Evolutionary conservation across 2,329 filamentous ascomycete genomes (phyloP), one percentile per base, ranked within the genome.

Genomic region (Colletotrichum truncatum): DNA sequence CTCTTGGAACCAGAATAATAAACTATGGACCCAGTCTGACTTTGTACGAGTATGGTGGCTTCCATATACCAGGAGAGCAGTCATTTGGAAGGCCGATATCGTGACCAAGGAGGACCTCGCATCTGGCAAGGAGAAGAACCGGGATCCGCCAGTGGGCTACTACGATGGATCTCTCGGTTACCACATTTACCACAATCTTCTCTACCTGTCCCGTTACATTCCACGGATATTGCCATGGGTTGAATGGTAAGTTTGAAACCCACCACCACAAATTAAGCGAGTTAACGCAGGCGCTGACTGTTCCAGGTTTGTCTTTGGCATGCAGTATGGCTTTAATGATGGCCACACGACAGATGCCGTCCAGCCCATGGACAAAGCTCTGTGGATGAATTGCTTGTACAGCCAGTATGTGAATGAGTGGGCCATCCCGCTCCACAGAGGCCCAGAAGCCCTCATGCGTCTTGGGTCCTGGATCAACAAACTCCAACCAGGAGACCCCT

Each of bases 21-120:
- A 86, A 32, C 84, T 98, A 12, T 98, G 96, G 96, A 93, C 88
- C 1, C 86, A 89, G 68, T 88, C 91, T 66, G 94, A 98, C 77
- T 99, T 95, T 74, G 93, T 97, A 28, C 87, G 96, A 25, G 93
- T 98, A 23, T 99, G 96, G 95, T 99, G 96, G 96, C 89, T 97
- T 75, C 96, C 96, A 0, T 97, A 99, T 80, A 93, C 92, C 75
- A 89, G 93, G 60, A 87, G 93, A 45, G 93, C 93, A 0, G 92
- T 98, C 46, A 87, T 97, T 48, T 99, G 96, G 96, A 88, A 88
- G 41, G 96, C 94, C 16, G 86, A 93, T 52, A 91, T 92, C 75
- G 93, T 93, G 1, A 82, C 87, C 6, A 87, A 90, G 61, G 82
- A 88, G 1, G 80, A 85, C 39, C 80, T 81, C 21, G 80, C 87